Base-by-base conservation (phyloP, 495 filamentous ascomycete species). In the Aspergillus indologenus region DNA sequence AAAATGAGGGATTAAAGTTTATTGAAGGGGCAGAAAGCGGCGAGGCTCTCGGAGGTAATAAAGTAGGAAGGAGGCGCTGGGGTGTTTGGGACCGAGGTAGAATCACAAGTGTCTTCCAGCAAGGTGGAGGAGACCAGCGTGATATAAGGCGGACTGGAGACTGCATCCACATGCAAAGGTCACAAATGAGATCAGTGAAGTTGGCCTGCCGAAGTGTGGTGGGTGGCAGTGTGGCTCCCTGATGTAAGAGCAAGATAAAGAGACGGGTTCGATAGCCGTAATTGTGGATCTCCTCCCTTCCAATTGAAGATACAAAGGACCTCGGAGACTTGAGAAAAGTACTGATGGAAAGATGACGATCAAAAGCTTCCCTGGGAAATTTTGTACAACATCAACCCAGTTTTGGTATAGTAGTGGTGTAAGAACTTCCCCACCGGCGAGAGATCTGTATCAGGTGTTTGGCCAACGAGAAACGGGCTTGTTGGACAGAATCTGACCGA, bases 251-350 rank as follows among this genome's bases (percentile, higher is more conserved):
- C 19, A 54, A 42, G 52, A 53, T 20, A 45, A 57, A 56, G 51
- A 61, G 56, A 46, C 45, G 50, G 62, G 45, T 55, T 58, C 14
- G 54, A 60, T 54, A 54, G 54, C 57, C 57, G 59, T 61, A 54
- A 55, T 60, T 47, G 61, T 67, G 64, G 61, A 67, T 61, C 65
- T 64, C 54, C 14, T 50, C 47, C 54, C 58, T 49, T 59, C 58
- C 56, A 53, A 7, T 11, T 40, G 44, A 34, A 31, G 22, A 53
- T 20, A 54, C 54, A 56, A 26, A 46, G 22, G 44, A 49, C 40
- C 7, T 34, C 17, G 40, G 20, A 14, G 24, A 62, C 21, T 44
- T 54, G 53, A 24, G 9, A 47, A 58, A 42, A 47, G 51, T 21
- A 23, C 50, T 23, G 43, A 43, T 50, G 54, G 42, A 53, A 45